Evolutionary conservation across 2,329 filamentous ascomycete species (phyloP).

Genomic region (Endothia cerciana): DNA sequence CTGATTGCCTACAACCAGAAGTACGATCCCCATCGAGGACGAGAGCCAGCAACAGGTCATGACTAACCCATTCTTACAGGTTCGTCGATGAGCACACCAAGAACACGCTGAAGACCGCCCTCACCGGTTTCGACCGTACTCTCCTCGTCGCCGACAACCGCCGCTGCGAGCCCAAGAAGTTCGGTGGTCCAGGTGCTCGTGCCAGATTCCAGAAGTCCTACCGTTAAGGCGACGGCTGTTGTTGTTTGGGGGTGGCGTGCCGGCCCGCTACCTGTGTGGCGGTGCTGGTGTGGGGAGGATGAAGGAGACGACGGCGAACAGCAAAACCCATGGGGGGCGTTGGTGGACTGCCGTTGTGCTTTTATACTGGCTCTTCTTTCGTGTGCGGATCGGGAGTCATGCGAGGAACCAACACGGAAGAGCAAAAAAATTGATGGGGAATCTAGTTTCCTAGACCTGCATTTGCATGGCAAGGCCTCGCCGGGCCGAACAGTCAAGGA

Average conservation of each 20-base stretch:
- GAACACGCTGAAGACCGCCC: constrained; percentile 97
- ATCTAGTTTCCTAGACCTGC: constrained; percentile 47
- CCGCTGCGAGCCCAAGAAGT: constrained; percentile 99
- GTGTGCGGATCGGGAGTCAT: constrained; percentile 37
- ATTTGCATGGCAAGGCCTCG: constrained; percentile 53
- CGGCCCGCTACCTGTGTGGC: constrained; percentile 33
- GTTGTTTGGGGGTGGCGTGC: constrained; percentile 26
- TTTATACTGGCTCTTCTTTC: constrained; percentile 19
- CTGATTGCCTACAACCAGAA: constrained; percentile 81
- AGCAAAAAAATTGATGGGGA: constrained; percentile 34
- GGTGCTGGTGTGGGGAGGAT: constrained; percentile 32
- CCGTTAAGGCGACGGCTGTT: constrained; percentile 68
- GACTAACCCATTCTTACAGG: background rate
- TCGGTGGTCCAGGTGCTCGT: constrained; percentile 89
- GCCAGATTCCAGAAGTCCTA: constrained; percentile 99
- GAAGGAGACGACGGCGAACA: constrained; percentile 19
- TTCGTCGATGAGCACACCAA: constrained; percentile 99
- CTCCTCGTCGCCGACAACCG: constrained; percentile 99
- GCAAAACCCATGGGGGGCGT: constrained; percentile 26
- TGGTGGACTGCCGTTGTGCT: constrained; percentile 29
- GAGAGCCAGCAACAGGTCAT: background rate
- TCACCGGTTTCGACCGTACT: constrained; percentile 71
- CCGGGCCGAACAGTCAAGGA: constrained; percentile 51
- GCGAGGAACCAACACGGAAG: constrained; percentile 30
- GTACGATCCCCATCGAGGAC: constrained; percentile 1